Base-by-base conservation (phyloP, 176 grass and related monocot species). In the Puya raimondii region DNA sequence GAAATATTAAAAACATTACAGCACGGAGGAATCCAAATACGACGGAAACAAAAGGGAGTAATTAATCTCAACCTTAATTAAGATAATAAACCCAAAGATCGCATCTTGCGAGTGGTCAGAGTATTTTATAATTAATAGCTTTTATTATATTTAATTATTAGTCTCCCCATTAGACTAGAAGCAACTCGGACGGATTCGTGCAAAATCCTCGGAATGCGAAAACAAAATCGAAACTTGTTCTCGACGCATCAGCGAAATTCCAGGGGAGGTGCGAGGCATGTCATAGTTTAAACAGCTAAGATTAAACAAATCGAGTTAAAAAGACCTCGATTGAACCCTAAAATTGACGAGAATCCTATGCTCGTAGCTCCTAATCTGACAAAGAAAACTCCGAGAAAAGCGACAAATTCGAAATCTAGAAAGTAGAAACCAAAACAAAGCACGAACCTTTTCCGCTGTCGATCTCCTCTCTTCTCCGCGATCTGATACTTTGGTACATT, bases 401-500 rank as follows among this genome's bases (percentile, higher is more conserved):
- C n/a, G 13, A 57, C 53, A 57, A 57, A 57, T 17, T 5, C 3
- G 53, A 57, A 17, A 1, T 9, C 53, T 17, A 57, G 53, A 57
- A 7, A 57, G 14, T 5, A 57, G 53, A 17, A 57, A 57, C 14
- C 13, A n/a, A 57, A 13, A 5, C 53, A 10, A 42, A 42, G 33
- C 33, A 42, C 33, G 33, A 42, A 23, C 20, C 58, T 21, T 23
- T 23, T 17, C 18, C 58, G 10, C 58, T 9, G 18, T 21, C 10
- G 58, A 11, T 4, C 58, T 63, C 23, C 58, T 63, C 77, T 64
- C 58, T 63, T 13, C 69, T 65, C 21, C 77, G 77, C 70, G 77
- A 80, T 80, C 77, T 80, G 12, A 56, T 56, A 67, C 77, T 63
- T 11, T 8, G 77, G 52, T 80, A 70, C 77, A 72, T 80, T 70